Base-by-base conservation (phyloP, 495 filamentous ascomycete genomes). In the Endocarpon pusillum region DNA sequence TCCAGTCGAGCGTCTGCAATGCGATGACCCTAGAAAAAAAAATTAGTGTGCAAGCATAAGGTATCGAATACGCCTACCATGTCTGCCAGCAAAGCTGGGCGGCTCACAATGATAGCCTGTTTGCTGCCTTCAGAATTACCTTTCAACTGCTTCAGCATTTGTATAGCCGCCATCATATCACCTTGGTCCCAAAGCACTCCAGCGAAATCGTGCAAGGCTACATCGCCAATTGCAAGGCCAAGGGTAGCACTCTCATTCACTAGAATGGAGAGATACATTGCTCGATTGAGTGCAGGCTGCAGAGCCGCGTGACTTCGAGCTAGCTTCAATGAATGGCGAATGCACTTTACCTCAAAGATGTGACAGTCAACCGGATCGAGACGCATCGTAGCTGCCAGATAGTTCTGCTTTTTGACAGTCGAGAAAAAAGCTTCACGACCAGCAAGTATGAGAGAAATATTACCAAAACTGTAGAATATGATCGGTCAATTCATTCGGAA, bases 181-280 rank as follows among this genome's bases (percentile, higher is more conserved):
- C 82, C 87, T 48, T 92, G 80, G 35, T 87, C 84, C 89, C 89
- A 99, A 10, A 99, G 58, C 25, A 92, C 83, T 42, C 81, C 80
- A 6, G 89, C 84, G 15, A 75, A 67, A 51, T 96, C 89, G 28
- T 81, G 66, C 39, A 69, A 68, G 17, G 79, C 70, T 22, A 73
- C 74, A 3, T 72, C 79, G 39, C 77, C 74, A 32, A 93, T 70
- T 40, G 73, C 66, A n/a, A 94, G 55, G 0, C 78, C 81, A 32
- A 79, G 49, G 0, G 66, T 55, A 41, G 66, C 63, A 42, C 75
- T 84, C 3, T 73, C 61, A 19, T 60, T 42, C n/a, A 80, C 70
- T 3, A 94, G 64, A 30, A 76, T 69, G 2, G 69, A 79, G 18
- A 94, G 66, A 30, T 77, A 78, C 1, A 84, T 91, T 11, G 82